Evolutionary conservation across 306 rosid genomes (phyloP), one percentile per base, ranked within the genome.

Genomic region (Pyrus pyrifolia): DNA sequence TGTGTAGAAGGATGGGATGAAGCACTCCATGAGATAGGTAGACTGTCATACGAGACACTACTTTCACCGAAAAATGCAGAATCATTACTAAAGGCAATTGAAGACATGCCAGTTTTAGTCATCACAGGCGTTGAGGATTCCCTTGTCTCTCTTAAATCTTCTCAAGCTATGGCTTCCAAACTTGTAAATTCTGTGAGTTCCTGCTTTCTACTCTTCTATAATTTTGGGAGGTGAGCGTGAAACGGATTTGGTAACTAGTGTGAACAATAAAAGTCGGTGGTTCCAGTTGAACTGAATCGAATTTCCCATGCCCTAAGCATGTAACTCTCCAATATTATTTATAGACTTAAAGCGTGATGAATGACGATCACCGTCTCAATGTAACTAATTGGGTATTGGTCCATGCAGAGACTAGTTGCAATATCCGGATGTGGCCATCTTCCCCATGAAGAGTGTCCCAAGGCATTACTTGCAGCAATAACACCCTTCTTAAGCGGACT

Each of bases 401-500:
- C 51, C 68, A 13, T 80, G 87, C 97, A 94, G 98, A 89, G 97
- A 84, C 76, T 94, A 67, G 96, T 94, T 61, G 89, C 89, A 11
- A 86, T 94, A 79, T 91, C 97, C 6, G 96, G 96, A 62, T 94
- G 98, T 53, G 98, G 98, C 22, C 98, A 94, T 84, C 96, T 94
- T 55, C 98, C 98, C 9, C 98, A 91, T 52, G 98, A 94, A 84
- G 98, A 94, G 82, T 94, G 97, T 81, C 97, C 98, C 2, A 91
- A 92, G 82, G 96, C 98, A 68, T 81, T 94, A 70, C 93, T 94
- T 65, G 94, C 97, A 23, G 97, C 96, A 40, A 71, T 91, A 61
- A 79, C 87, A 67, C 98, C 98, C 63, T 94, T 94, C 89, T 77
- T 94, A 68, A 82, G 78, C 81, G 83, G 92, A 80, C 86, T 90